A percentile compares a stretch with the other conserved stretches of the same genome.
These are phyloP conservation scores for Massarina eburnea DNA, from an alignment of 2,329 filamentous ascomycete genomes.

Conservation along the genomic window DNA sequence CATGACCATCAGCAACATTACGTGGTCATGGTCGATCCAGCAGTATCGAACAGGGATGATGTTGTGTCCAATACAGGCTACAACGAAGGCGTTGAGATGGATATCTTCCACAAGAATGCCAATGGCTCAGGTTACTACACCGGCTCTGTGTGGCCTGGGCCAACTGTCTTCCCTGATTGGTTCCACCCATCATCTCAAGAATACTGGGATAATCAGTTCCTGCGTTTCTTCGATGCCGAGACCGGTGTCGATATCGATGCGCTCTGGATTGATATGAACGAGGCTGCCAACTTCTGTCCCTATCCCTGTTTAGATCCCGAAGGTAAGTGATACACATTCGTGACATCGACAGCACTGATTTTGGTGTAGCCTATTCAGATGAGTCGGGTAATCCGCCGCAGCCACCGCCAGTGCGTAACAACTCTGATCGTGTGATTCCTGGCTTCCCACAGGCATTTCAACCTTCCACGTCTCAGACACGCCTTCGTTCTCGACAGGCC, in stretches of 20 bases:
- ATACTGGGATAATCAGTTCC: slow-evolving; percentile 73
- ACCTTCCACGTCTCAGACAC: slow-evolving; percentile 43
- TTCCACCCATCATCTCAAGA: slow-evolving; percentile 64
- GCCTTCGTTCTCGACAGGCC: slow-evolving; percentile 18
- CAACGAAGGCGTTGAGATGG: slow-evolving; percentile 61
- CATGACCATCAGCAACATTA: slow-evolving; percentile 69
- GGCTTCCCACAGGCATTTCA: slow-evolving; percentile 71
- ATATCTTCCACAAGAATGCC: slow-evolving; percentile 52
- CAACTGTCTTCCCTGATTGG: slow-evolving; percentile 75
- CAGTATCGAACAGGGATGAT: slow-evolving; percentile 53
- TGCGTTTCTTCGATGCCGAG: slow-evolving; percentile 63
- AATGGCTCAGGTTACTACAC: slow-evolving; percentile 59
- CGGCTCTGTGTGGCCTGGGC: slow-evolving; percentile 77
- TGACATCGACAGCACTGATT: background rate
- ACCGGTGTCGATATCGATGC: slow-evolving; percentile 74
- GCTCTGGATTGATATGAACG: slow-evolving; percentile 58
- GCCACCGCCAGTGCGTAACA: slow-evolving; percentile 63
- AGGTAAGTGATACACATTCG: slow-evolving; percentile 7
- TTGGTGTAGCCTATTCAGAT: slow-evolving; percentile 33
- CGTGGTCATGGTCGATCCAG: slow-evolving; percentile 78
- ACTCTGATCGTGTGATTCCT: slow-evolving; percentile 64
- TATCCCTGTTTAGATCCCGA: slow-evolving; percentile 52
- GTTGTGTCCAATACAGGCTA: slow-evolving; percentile 47
- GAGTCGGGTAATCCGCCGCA: slow-evolving; percentile 59
- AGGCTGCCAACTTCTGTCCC: slow-evolving; percentile 38